Evolutionary conservation across 352 stramenopile species (phyloP).

Genomic region (Phytophthora multivora): DNA sequence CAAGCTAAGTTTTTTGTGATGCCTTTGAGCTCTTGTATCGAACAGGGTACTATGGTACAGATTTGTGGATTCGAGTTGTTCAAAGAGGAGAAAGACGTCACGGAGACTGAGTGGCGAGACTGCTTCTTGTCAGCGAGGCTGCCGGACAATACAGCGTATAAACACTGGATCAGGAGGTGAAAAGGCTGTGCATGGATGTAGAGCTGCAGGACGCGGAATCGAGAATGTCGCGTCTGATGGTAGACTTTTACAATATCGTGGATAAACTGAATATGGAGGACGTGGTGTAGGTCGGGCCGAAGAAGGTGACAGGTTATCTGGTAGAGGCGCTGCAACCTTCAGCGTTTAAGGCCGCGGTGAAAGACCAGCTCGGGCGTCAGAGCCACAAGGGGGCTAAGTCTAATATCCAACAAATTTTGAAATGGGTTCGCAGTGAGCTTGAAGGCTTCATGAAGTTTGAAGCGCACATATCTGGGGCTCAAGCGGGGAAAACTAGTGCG

Average conservation of each 20-base stretch:
- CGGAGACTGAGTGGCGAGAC: not conserved
- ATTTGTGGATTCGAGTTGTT: not conserved
- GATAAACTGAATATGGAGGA: constrained; percentile 4
- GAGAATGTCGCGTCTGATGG: not conserved
- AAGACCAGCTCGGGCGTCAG: not conserved
- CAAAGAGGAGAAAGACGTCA: not conserved
- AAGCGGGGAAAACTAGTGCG: not conserved
- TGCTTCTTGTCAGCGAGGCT: constrained; percentile 1
- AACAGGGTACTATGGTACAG: not conserved
- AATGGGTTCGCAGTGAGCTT: not conserved
- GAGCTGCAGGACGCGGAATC: constrained; percentile 1
- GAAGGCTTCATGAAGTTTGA: constrained; percentile 16
- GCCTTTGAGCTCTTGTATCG: not conserved
- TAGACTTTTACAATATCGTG: not conserved
- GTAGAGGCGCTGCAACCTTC: not conserved
- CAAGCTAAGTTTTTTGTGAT: not conserved
- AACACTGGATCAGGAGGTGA: constrained; percentile 1
- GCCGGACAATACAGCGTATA: constrained; percentile 6
- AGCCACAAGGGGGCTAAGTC: not conserved
- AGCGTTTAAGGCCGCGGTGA: constrained; percentile 1
- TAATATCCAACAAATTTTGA: not conserved
- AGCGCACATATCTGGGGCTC: not conserved
- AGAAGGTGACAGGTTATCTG: constrained; percentile 5
- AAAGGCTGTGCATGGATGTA: not conserved
- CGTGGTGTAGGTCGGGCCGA: not conserved